These are phyloP conservation scores for Coemansia sp. DNA, from an alignment of 192 early-diverging fungal species.

Conservation along the genomic window DNA sequence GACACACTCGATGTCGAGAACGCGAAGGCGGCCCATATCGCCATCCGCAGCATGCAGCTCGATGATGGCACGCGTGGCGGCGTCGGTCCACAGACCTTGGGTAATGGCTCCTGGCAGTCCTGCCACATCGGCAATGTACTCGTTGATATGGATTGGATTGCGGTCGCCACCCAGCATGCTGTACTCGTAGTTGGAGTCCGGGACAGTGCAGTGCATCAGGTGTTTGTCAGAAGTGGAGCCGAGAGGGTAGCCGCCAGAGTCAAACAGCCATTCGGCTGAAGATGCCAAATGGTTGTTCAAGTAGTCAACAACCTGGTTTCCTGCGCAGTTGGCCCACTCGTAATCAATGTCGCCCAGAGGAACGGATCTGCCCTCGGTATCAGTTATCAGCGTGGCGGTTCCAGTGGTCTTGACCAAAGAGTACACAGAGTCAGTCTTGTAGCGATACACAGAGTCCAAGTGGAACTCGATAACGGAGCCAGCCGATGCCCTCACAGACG, in stretches of 20 bases:
- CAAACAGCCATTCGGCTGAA: constrained; percentile 73
- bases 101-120: constrained; percentile 86
- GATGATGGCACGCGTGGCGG: constrained; percentile 86
- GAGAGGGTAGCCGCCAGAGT: constrained; percentile 61
- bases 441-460: constrained; percentile 69
- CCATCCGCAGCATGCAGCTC: constrained; percentile 88
- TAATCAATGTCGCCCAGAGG: constrained; percentile 76
- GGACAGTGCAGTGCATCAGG: constrained; percentile 40
- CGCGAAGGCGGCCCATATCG: constrained; percentile 76
- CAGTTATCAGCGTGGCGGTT: constrained; percentile 56
- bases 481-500: constrained; percentile 40
- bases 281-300: constrained; percentile 68
- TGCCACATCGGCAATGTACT: constrained; percentile 87
- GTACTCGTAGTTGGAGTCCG: constrained; percentile 77
- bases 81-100: constrained; percentile 95
- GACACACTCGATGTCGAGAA: constrained; percentile 77
- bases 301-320: constrained; percentile 82
- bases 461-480: constrained; percentile 71
- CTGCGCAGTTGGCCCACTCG: constrained; percentile 62
- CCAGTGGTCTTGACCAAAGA: constrained; percentile 70
- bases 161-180: constrained; percentile 77
- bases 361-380: constrained; percentile 59
- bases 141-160: constrained; percentile 94
- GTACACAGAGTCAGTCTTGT: constrained; percentile 59
- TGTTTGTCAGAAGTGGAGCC: background rate